Base-by-base conservation (phyloP, 139 green algal species). In the Asterochloris erici region DNA sequence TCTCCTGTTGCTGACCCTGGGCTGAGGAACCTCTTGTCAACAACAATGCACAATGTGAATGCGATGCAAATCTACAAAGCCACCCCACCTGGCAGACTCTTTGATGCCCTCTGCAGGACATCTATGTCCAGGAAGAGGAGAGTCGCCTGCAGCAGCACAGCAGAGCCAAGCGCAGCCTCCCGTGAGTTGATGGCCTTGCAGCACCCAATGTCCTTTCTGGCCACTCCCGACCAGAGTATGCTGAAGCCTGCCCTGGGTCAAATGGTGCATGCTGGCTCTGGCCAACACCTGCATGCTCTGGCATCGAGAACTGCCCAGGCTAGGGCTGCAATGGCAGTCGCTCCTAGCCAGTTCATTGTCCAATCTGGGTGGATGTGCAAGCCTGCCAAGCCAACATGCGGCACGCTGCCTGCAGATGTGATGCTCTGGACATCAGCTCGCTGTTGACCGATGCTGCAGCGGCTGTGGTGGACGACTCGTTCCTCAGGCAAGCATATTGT, bases 391-490 rank as follows among this genome's bases (percentile, higher is more conserved):
- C n/a, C 19, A 61, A 73, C 0, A 26, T 73, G 23, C 17, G 14
- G 13, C 63, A 12, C 16, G 16, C 17, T 17, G 12, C 60, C 68
- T 82, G 63, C 88, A 89, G 86, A 74, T 73, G 83, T 10, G 89
- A 96, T 71, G 77, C 97, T 61, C 90, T 98, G 54, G 93, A 98
- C 89, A 95, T 97, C 60, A 93, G 87, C 62, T 80, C 88, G 26
- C 84, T 95, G 0, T 86, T 99, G 19, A 93, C 92, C 11, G 96
- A 99, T 81, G 95, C 89, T 10, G 94, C 90, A 14, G 85, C 89
- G 2, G 91, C 95, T 10, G 91, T 98, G 68, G 91, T 98, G 23
- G 97, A 99, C 82, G 97, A 99, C 83, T 97, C 93, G 11, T 99
- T 99, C 90, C 91, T 95, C 61, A 88, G 38, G 38, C 38, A 54